Evolutionary conservation across 495 filamentous ascomycete genomes (phyloP), one percentile per base, ranked within the genome.

Genomic region (Talaromyces adpressus): DNA sequence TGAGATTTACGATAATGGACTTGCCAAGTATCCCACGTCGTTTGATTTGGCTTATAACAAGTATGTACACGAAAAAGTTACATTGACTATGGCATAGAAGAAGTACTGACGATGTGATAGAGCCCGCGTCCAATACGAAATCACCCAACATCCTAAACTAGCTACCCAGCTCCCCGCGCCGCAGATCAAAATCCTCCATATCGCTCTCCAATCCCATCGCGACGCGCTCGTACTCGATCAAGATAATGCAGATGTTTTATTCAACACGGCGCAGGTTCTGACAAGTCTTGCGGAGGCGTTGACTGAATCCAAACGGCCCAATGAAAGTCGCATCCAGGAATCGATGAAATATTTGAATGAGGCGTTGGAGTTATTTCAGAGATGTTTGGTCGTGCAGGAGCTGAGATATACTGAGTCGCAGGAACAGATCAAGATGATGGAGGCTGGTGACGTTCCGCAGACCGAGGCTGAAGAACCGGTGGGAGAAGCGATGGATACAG

Each of bases 1-100:
- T 59, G 77, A 84, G 32, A 80, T 76, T 54, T 91, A 90, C 65
- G 81, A 85, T 61, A 78, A 80, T n/a, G 87, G 84, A 8, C 67
- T 90, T 18, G 73, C 76, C 52, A 81, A 75, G 63, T 82, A 82
- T 69, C 85, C 85, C 0, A 60, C 64, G 14, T 81, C 79, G 4
- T 89, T 89, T 75, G 88, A 91, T 73, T 69, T 90, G 52, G 86
- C 87, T n/a, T 90, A 90, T 68, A 90, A 91, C 71, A 89, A 86
- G 85, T 88, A 73, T 45, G 20, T 12, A 57, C 59, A 1, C 4
- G 30, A 41, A 12, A 36, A 52, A n/a, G 22, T 36, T 9, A 12
- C 32, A 36, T 11, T 36, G 27, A 27, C 27, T 27, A 27, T 27
- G 27, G 27, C 5, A 27, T 36, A 20, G 7, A 23, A 23, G 20